phyloP scores from a whole-genome alignment of 441 rosid genomes.

The Gossypium gossypioides region DNA sequence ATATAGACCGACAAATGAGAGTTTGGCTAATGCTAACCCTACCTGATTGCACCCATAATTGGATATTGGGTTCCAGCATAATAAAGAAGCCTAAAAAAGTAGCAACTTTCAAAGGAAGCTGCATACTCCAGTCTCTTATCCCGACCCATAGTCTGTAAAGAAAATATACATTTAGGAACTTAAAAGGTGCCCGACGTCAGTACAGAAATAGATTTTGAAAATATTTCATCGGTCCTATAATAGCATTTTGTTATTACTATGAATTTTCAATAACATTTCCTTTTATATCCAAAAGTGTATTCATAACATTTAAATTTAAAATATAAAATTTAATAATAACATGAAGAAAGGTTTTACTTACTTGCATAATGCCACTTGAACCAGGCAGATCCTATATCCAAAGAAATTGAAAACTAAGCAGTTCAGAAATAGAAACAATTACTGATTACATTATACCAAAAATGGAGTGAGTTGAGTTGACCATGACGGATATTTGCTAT shows the following conservation, averaged over 20 bases:
- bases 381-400: slow-evolving; percentile 69
- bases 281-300: background rate
- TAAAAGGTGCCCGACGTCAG: background rate
- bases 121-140: slow-evolving; percentile 85
- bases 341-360: slow-evolving; percentile 31
- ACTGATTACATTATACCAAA: background rate
- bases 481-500: background rate
- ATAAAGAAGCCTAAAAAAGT: slow-evolving; percentile 80
- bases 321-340: background rate
- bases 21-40: background rate
- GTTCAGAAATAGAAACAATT: background rate
- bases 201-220: background rate
- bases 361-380: slow-evolving; percentile 97
- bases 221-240: background rate
- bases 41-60: slow-evolving; percentile 95
- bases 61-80: slow-evolving; percentile 90
- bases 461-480: background rate
- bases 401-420: slow-evolving; percentile 14
- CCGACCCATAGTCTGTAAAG: slow-evolving; percentile 76
- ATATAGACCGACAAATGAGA: background rate
- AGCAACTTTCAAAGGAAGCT: slow-evolving; percentile 75
- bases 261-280: background rate
- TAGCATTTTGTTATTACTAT: background rate
- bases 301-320: background rate
- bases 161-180: slow-evolving; percentile 12